Conservation (phyloP, 1,284 basidiomycete species). For the Moesziomyces aphidis region DNA sequence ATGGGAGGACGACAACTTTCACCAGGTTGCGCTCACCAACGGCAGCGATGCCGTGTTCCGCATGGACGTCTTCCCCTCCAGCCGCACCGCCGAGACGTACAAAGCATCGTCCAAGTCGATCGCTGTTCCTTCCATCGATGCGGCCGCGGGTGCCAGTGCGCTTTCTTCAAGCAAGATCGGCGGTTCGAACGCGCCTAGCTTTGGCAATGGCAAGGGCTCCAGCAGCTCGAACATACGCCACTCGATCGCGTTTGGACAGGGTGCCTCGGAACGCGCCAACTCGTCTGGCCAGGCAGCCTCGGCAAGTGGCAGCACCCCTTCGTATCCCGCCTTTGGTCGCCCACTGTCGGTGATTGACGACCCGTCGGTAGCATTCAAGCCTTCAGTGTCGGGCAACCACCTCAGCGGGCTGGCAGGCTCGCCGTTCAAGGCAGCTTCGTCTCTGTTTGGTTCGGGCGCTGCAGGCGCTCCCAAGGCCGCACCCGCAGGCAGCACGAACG, state of each 20-base stretch:
- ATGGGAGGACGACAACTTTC: conserved; percentile 59
- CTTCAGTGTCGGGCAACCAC: conserved; percentile 28
- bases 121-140: conserved; percentile 27
- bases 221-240: conserved; percentile 18
- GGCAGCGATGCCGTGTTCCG: conserved; percentile 57
- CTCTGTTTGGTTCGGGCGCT: conserved; percentile 36
- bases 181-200: conserved; percentile 5
- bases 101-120: conserved; percentile 34
- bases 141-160: conserved; percentile 13
- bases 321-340: conserved; percentile 39
- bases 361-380: conserved; percentile 36
- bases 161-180: conserved; percentile 9
- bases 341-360: conserved; percentile 47
- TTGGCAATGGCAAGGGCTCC: background rate
- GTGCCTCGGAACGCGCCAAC: conserved; percentile 9
- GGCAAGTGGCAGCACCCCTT: conserved; percentile 6
- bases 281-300: background rate
- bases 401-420: conserved; percentile 27
- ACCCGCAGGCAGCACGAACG: background rate
- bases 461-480: conserved; percentile 19
- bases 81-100: conserved; percentile 32
- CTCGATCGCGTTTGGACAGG: conserved; percentile 26
- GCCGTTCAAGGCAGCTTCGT: conserved; percentile 47
- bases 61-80: conserved; percentile 43
- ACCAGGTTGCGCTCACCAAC: conserved; percentile 47